phyloP scores from a whole-genome alignment of 108 stramenopile genomes.

The Cyclotella atomus region DNA sequence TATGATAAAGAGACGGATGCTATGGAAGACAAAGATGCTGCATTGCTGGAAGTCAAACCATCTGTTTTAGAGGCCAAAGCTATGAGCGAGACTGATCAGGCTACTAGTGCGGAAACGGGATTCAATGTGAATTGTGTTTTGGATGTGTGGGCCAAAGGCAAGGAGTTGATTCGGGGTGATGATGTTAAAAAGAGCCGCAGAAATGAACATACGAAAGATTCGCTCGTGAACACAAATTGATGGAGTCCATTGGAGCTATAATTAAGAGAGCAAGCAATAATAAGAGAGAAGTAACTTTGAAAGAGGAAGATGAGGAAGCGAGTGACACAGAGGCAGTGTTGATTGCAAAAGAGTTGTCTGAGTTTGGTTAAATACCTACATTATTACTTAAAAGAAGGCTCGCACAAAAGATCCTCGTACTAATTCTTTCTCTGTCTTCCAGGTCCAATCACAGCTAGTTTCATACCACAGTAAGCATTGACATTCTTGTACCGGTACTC shows the following conservation, averaged over 20 bases:
- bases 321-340: neutral
- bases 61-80: neutral
- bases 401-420: neutral
- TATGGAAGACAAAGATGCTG: neutral
- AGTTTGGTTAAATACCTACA: neutral
- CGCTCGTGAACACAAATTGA: neutral
- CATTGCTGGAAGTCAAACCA: too few relatives aligned
- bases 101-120: neutral
- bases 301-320: neutral
- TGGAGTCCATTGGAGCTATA: neutral
- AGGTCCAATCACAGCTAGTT: neutral
- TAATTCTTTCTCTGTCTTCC: neutral
- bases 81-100: neutral
- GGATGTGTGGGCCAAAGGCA: neutral
- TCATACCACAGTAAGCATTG: neutral
- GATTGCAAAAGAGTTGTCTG: neutral
- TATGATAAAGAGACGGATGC: neutral
- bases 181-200: neutral
- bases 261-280: neutral
- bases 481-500: neutral
- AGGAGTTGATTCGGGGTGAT: neutral
- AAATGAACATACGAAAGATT: neutral
- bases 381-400: neutral
- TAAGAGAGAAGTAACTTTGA: neutral
- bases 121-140: neutral